phyloP scores from a whole-genome alignment of 2,329 filamentous ascomycete genomes.

The Alternaria conjuncta region DNA sequence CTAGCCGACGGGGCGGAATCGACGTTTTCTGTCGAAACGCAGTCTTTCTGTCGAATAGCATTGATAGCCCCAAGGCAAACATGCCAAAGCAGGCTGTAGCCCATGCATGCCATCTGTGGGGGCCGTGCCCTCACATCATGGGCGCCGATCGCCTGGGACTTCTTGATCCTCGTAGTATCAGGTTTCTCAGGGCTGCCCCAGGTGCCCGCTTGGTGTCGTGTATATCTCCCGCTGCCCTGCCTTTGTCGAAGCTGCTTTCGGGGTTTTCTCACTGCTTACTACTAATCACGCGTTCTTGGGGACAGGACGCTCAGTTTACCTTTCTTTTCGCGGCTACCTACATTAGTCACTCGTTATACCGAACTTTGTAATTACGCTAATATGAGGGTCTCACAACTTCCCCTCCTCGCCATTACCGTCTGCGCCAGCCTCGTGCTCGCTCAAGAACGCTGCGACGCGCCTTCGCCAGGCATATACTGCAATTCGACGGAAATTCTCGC shows the following conservation, averaged over 20 bases:
- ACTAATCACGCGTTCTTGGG: neutral
- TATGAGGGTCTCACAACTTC: conserved; percentile 18
- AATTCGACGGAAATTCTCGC: conserved; percentile 33
- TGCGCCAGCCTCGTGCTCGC: conserved; percentile 19
- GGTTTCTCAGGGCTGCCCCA: neutral
- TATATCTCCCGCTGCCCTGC: neutral
- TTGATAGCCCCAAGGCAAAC: neutral
- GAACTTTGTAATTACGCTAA: conserved; percentile 2
- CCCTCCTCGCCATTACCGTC: conserved; percentile 14
- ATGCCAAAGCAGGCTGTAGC: neutral
- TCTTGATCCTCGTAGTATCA: neutral
- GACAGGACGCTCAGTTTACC: neutral
- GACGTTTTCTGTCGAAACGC: neutral
- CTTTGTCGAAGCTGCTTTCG: neutral
- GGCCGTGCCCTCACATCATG: neutral
- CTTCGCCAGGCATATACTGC: conserved; percentile 27
- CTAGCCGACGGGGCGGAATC: conserved; percentile 5
- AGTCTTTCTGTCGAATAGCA: neutral
- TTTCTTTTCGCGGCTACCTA: neutral
- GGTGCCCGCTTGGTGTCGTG: neutral
- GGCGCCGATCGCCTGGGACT: neutral
- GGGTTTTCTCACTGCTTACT: neutral
- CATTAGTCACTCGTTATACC: conserved; percentile 8
- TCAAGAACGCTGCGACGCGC: conserved; percentile 33
- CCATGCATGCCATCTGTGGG: neutral